Evolutionary conservation across 306 rosid species (phyloP), one percentile per base, ranked within the genome.

Genomic region (Betula pendula): DNA sequence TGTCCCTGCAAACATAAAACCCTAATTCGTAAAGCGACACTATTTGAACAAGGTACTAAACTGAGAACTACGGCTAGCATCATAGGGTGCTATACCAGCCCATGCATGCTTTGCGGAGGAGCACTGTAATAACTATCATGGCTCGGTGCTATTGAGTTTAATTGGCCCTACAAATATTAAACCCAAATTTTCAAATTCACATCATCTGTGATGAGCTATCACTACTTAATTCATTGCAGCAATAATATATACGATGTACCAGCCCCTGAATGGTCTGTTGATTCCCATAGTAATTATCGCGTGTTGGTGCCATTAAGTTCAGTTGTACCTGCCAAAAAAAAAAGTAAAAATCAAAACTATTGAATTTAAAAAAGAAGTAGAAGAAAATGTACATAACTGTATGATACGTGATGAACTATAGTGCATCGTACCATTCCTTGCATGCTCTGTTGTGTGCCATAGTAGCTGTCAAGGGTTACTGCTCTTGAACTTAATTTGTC

Each of bases 301-400:
- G 96, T 2, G 97, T 90, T 60, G 99, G 96, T 52, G 93, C 99
- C 97, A 95, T 95, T 86, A 95, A 82, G 84, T 95, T 92, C 83
- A 95, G 84, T 74, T 94, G 88, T 78, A 88, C 84, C 89, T 89
- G 86, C 68, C 81, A 72, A 66, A 81, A 42, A 60, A 50, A 68
- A 22, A 69, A 11, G 62, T 51, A 8, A 43, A 55, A 24, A 67
- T 50, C 50, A 67, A 63, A 49, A 63, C 6, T 56, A n/a, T 11
- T 24, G 29, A 47, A 47, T 19, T 11, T 11, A 53, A 72, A 35
- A 43, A 71, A 42, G 13, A 71, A 42, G 13, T 20, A 60, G 15
- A n/a, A 43, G 53, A 45, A 6, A 17, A n/a, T 49, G 65, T 50
- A 19, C 43, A 17, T 20, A 27, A 2, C n/a, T 48, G 45, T 73